Percentiles rank a stretch among this genome's conserved stretches.
Conservation (phyloP, 2,329 filamentous ascomycete genomes). For the Xylariomycetidae sp. region DNA sequence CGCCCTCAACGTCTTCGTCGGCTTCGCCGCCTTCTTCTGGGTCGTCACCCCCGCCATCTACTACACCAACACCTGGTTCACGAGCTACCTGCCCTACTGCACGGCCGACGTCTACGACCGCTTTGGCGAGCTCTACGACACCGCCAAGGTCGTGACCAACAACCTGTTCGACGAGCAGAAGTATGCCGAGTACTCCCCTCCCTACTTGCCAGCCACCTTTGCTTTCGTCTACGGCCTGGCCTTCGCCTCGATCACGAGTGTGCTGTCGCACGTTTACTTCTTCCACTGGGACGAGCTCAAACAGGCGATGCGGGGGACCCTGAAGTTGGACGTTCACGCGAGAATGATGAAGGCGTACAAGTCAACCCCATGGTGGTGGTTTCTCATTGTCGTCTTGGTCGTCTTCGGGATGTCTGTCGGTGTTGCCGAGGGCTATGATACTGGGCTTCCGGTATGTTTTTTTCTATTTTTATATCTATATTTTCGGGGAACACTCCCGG, state of each 20-base stretch:
- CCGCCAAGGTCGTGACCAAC: slow-evolving; percentile 40
- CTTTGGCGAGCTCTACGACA: slow-evolving; percentile 43
- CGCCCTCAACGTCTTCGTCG: slow-evolving; percentile 40
- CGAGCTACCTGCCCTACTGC: slow-evolving; percentile 47
- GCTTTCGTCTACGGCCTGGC: slow-evolving; percentile 23
- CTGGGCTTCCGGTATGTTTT: slow-evolving; percentile 38
- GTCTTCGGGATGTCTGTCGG: slow-evolving; percentile 20
- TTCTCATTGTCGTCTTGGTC: slow-evolving; percentile 30
- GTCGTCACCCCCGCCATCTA: slow-evolving; percentile 40
- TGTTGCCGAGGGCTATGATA: slow-evolving; percentile 31
- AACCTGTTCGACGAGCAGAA: slow-evolving; percentile 40
- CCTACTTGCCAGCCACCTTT: slow-evolving; percentile 20
- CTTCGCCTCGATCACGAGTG: slow-evolving; percentile 26
- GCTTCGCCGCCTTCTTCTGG: slow-evolving; percentile 41
- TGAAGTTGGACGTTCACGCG: slow-evolving; percentile 35
- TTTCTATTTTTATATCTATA: too few species aligned
- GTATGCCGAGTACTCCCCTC: slow-evolving; percentile 46
- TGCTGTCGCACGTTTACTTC: slow-evolving; percentile 41
- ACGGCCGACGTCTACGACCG: slow-evolving; percentile 52
- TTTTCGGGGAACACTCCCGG: too few species aligned
- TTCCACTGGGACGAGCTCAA: slow-evolving; percentile 41
- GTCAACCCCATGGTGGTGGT: slow-evolving; percentile 42
- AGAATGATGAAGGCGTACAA: slow-evolving; percentile 37
- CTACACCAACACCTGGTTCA: slow-evolving; percentile 46
- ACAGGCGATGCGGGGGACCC: slow-evolving; percentile 21